Evolutionary conservation across 495 filamentous ascomycete species (phyloP).

Genomic region (Trypethelium eluteriae): DNA sequence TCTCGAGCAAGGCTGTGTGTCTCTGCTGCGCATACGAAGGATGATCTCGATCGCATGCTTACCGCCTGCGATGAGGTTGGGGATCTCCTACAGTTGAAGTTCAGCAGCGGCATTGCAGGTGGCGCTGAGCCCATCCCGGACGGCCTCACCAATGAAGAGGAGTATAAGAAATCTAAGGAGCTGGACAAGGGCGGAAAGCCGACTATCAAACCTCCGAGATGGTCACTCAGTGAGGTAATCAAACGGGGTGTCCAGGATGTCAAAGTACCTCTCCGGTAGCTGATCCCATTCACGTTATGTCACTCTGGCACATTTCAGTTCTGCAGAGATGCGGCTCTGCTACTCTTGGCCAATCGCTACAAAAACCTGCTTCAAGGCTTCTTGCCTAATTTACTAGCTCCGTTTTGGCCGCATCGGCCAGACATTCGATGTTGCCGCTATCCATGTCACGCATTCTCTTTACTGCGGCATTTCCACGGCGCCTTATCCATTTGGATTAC

Average conservation of each 20-base stretch:
- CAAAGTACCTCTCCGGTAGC: conserved; percentile 57
- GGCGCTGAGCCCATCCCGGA: conserved; percentile 67
- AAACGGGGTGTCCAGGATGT: conserved; percentile 70
- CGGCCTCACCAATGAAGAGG: conserved; percentile 58
- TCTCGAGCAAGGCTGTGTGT: conserved; percentile 94
- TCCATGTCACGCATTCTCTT: no score
- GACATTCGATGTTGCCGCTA: no score
- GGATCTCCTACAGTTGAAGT: conserved; percentile 87
- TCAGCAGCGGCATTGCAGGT: conserved; percentile 87
- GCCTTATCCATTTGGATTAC: no score
- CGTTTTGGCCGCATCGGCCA: no score
- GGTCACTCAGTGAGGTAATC: conserved; percentile 74
- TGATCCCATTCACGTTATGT: conserved; percentile 9
- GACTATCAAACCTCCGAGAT: conserved; percentile 61
- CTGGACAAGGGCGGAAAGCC: conserved; percentile 37
- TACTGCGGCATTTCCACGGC: no score
- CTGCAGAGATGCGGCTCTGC: not conserved
- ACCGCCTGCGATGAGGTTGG: conserved; percentile 88
- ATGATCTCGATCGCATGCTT: conserved; percentile 87
- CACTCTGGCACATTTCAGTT: not conserved
- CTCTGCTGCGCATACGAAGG: conserved; percentile 93
- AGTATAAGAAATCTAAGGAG: conserved; percentile 54
- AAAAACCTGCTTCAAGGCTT: not conserved
- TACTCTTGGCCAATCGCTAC: not conserved
- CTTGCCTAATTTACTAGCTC: not conserved